A percentile compares a stretch with the other conserved stretches of the same genome.
phyloP scores from a whole-genome alignment of 2,329 filamentous ascomycete genomes.

The Xylaria sp. region DNA sequence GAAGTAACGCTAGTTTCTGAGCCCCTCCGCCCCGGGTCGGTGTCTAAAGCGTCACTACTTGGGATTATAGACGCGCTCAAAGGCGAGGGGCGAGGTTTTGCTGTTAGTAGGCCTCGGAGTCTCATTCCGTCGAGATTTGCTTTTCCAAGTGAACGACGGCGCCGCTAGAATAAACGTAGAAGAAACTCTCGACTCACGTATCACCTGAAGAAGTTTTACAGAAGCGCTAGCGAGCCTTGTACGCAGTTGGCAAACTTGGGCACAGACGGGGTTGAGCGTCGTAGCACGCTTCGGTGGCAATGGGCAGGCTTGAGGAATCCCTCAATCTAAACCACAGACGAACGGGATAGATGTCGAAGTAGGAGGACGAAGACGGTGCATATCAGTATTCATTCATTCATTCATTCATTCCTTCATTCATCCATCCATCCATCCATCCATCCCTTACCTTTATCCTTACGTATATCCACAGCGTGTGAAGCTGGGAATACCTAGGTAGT shows the following conservation, averaged over 20 bases:
- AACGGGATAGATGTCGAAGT: too few relatives aligned
- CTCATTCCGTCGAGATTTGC: neutral
- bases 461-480: neutral
- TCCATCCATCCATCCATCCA: too few relatives aligned
- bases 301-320: too few relatives aligned
- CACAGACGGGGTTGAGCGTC: neutral
- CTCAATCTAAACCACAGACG: neutral
- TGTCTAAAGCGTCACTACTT: neutral
- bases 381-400: too few relatives aligned
- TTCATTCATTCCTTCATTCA: too few relatives aligned
- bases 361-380: too few relatives aligned
- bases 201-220: neutral
- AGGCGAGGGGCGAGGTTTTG: neutral
- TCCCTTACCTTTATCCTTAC: too few relatives aligned
- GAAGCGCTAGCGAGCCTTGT: neutral
- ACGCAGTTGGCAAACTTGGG: neutral
- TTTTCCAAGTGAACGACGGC: neutral
- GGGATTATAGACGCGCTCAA: neutral
- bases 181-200: neutral
- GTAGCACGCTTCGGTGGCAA: conserved; percentile 4
- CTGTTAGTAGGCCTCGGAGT: neutral
- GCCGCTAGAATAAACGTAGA: neutral
- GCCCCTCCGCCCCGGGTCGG: too few relatives aligned
- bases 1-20: neutral
- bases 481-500: too few relatives aligned